Percentiles rank a stretch among this genome's conserved stretches.
Conservation (phyloP, 1,139 yeast species). For the Geotrichum histeridarum region DNA sequence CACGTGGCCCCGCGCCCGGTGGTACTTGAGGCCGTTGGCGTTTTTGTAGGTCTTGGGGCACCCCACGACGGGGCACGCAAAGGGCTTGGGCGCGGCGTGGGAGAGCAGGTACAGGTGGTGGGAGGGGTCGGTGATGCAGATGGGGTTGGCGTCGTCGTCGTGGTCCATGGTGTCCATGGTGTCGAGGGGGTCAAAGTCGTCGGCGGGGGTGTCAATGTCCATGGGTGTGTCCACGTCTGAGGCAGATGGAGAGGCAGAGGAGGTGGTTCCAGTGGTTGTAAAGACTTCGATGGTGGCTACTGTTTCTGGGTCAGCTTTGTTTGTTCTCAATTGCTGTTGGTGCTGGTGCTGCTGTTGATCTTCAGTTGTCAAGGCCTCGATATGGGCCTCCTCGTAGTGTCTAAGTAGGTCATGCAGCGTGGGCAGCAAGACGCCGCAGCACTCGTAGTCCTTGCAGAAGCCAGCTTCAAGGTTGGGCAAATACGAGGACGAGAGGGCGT, state of each 20-base stretch:
- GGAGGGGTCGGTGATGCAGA: conserved; percentile 62
- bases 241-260: conserved; percentile 35
- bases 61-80: conserved; percentile 95
- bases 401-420: conserved; percentile 87
- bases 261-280: conserved; percentile 40
- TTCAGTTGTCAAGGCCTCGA: conserved; percentile 47
- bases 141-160: too few relatives aligned
- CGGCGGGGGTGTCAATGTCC: conserved; percentile 66
- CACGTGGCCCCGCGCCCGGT: conserved; percentile 94
- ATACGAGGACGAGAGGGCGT: conserved; percentile 58
- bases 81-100: conserved; percentile 88
- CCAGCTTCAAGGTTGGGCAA: conserved; percentile 90
- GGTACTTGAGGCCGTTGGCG: conserved; percentile 95
- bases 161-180: conserved; percentile 62
- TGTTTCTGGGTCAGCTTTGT: conserved; percentile 45
- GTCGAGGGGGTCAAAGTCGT: conserved; percentile 88
- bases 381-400: conserved; percentile 96
- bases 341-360: conserved; percentile 35
- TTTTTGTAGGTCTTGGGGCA: conserved; percentile 96
- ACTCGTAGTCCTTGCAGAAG: conserved; percentile 91
- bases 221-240: conserved; percentile 15
- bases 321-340: too few relatives aligned
- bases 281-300: conserved; percentile 89
- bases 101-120: conserved; percentile 89
- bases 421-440: conserved; percentile 90